Conservation (phyloP, 805 yeast species). For the Nakazawaea wyomingensis region DNA sequence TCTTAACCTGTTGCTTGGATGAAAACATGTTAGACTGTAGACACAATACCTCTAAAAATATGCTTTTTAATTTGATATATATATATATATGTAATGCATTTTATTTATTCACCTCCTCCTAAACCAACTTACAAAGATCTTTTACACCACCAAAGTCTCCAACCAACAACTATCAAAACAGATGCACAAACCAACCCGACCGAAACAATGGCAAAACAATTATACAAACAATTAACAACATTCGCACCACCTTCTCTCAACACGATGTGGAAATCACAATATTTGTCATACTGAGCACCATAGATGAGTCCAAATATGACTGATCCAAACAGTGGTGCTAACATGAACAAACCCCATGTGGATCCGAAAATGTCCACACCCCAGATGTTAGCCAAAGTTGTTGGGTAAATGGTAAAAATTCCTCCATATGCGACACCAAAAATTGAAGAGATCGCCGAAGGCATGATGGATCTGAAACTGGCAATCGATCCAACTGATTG, state of each 20-base stretch:
- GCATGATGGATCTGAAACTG: slow-evolving; percentile 3
- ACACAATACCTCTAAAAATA: no score
- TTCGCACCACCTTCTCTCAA: slow-evolving; percentile 4
- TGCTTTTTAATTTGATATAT: no score
- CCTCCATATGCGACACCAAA: slow-evolving; percentile 80
- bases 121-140: slow-evolving; percentile 10
- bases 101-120: no score
- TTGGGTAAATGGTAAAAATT: slow-evolving; percentile 79
- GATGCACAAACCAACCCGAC: slow-evolving; percentile 1
- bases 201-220: slow-evolving; percentile 6
- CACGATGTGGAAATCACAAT: slow-evolving; percentile 21
- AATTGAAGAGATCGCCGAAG: slow-evolving; percentile 32
- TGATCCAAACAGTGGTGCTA: slow-evolving; percentile 84
- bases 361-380: slow-evolving; percentile 87
- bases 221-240: slow-evolving; percentile 12
- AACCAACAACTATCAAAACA: slow-evolving; percentile 6
- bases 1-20: no score
- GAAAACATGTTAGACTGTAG: no score
- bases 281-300: slow-evolving; percentile 55
- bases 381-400: slow-evolving; percentile 78
- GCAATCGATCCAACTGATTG: slow-evolving; percentile 2
- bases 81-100: no score
- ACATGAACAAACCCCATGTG: slow-evolving; percentile 85
- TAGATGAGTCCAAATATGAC: slow-evolving; percentile 62
- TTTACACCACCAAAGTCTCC: slow-evolving; percentile 14